Conservation (phyloP, 1,284 basidiomycete genomes). For the Cutaneotrichosporon sp. region DNA sequence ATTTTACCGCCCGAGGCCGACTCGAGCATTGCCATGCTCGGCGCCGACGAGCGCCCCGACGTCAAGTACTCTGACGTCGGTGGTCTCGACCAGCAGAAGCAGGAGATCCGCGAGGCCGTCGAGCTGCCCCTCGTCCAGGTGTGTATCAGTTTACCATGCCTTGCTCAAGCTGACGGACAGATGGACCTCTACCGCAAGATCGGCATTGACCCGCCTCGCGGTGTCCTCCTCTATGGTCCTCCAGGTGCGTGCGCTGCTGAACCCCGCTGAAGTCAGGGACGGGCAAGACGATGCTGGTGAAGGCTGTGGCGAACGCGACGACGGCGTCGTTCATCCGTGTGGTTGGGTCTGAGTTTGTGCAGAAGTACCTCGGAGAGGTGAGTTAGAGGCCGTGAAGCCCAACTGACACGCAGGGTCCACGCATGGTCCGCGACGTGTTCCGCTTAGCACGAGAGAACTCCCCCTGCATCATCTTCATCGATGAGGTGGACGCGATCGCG, state of each 20-base stretch:
- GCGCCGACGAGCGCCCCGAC: conserved; percentile 90
- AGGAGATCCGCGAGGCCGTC: conserved; percentile 98
- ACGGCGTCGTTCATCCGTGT: conserved; percentile 98
- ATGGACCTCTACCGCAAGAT: conserved; percentile 99
- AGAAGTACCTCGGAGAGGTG: conserved; percentile 95
- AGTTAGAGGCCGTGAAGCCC: conserved; percentile 18
- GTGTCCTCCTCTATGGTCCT: conserved; percentile 89
- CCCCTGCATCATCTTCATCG: conserved; percentile 99
- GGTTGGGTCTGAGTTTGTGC: conserved; percentile 97
- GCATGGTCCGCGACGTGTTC: conserved; percentile 99
- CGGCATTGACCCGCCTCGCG: conserved; percentile 96
- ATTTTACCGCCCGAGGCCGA: conserved; percentile 98
- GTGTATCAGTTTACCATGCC: conserved; percentile 8
- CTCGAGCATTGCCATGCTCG: conserved; percentile 92
- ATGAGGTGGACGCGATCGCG: conserved; percentile 98
- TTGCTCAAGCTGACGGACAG: conserved; percentile 56
- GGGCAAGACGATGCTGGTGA: conserved; percentile 96
- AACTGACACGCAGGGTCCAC: conserved; percentile 66
- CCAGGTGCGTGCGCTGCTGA: conserved; percentile 62
- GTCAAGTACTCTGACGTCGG: conserved; percentile 89
- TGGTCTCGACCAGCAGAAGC: conserved; percentile 97
- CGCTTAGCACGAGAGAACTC: conserved; percentile 95
- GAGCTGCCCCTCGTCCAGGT: conserved; percentile 83
- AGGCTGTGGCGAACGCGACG: conserved; percentile 98
- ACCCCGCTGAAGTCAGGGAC: conserved; percentile 65